Evolutionary conservation across 2,329 filamentous ascomycete genomes (phyloP).

Genomic region (Trichoderma asperellum): DNA sequence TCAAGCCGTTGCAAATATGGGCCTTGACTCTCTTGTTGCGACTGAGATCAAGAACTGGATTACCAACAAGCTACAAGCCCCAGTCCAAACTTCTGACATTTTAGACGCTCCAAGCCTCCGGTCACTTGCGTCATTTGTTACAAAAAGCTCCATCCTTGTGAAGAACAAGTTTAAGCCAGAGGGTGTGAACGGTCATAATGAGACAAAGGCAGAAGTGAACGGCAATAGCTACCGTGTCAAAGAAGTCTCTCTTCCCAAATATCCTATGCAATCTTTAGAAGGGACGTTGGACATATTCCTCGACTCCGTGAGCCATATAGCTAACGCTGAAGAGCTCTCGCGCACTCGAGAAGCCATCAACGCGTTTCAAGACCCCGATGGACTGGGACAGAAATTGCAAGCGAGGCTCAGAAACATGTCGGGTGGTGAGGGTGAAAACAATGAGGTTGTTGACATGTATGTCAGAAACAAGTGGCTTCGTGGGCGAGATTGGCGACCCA

Average conservation of each 20-base stretch:
- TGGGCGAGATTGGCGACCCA: conserved; percentile 13
- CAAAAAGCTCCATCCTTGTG: background rate
- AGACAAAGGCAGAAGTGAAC: background rate
- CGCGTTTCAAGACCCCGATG: background rate
- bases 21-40: conserved; percentile 40
- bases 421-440: background rate
- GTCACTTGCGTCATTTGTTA: conserved; percentile 13
- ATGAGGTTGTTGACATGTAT: conserved; percentile 24
- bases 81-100: conserved; percentile 17
- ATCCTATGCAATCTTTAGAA: conserved; percentile 8
- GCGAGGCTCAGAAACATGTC: conserved; percentile 1
- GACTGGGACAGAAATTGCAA: background rate
- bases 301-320: conserved; percentile 4
- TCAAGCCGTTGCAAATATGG: conserved; percentile 10
- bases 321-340: background rate
- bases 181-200: background rate
- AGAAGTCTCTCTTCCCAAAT: conserved; percentile 12
- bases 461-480: conserved; percentile 23
- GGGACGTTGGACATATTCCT: conserved; percentile 5
- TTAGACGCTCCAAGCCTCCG: conserved; percentile 4
- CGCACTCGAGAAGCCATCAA: background rate
- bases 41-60: conserved; percentile 41
- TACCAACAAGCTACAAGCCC: conserved; percentile 32
- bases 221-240: background rate
- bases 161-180: background rate